Evolutionary conservation across 129 eudicot genomes (phyloP), one percentile per base, ranked within the genome.

Genomic region (Escallonia herrerae): DNA sequence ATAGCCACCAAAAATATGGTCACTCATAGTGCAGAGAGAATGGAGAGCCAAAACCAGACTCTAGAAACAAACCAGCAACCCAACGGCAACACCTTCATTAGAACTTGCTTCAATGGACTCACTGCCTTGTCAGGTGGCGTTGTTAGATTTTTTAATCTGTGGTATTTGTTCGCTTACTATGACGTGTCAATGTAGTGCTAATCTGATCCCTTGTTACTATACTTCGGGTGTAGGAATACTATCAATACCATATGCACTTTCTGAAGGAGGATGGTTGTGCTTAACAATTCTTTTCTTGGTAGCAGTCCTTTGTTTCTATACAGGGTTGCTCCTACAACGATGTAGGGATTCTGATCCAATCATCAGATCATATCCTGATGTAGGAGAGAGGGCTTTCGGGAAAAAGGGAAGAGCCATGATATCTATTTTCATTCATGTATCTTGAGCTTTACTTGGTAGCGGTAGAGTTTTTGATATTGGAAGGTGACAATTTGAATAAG

Each of bases 361-460:
- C 38, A 85, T 85, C 47, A 85, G 66, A 72, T 66, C 85, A 12
- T 85, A 85, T 51, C 81, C 85, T 0, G 88, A 87, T 58, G 79
- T 87, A 61, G 95, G 90, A 12, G 76, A 72, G 11, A 66, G 79
- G 11, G 95, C 91, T 3, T 87, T 81, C 41, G 95, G 95, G n/a
- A 62, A 44, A 2, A 84, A 50, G 14, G 95, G 88, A 22, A 81
- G 84, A 58, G 60, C 63, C 2, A 3, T 82, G 7, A 69, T 87
- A 3, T 87, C 91, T 1, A 64, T 74, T 3, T 79, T 79, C n/a
- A n/a, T n/a, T n/a, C 55, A 76, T 84, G 82, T 81, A 79, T 60
- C 86, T 84, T 4, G 86, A 84, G 70, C 70, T 87, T 5, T 87
- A 76, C 77, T 74, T 87, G 46, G 84, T 84, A 52, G 82, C 91